phyloP scores from a whole-genome alignment of 768 basidiomycete genomes.

The Neoboletus brunneissimus region DNA sequence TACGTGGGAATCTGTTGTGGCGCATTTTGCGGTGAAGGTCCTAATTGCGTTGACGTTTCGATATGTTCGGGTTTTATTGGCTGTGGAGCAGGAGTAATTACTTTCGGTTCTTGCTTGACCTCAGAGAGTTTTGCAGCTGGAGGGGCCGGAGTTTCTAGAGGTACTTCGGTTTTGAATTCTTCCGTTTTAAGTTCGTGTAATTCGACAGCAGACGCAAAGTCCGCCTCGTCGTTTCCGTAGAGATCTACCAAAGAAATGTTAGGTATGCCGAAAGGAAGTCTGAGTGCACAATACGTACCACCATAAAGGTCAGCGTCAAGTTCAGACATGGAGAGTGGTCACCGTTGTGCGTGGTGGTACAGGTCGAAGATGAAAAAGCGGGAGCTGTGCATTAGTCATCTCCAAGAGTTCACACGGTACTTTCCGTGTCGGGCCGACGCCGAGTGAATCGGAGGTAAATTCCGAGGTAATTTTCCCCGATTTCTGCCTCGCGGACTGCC shows the following conservation, averaged over 20 bases:
- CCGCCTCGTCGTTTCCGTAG: conserved; percentile 61
- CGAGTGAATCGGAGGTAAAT: neutral
- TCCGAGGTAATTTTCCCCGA: neutral
- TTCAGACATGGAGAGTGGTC: conserved; percentile 55
- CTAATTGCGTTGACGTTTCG: conserved; percentile 14
- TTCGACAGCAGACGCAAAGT: conserved; percentile 50
- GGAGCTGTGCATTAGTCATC: conserved; percentile 28
- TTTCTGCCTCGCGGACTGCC: neutral
- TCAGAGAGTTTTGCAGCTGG: conserved; percentile 19
- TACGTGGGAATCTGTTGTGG: conserved; percentile 79
- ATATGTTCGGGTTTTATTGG: conserved; percentile 9
- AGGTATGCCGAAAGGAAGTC: neutral
- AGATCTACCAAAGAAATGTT: conserved; percentile 47
- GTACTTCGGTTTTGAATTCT: conserved; percentile 28
- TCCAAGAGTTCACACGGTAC: conserved; percentile 21
- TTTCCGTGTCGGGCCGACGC: conserved; percentile 17
- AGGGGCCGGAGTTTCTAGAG: conserved; percentile 20
- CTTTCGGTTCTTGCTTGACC: conserved; percentile 18
- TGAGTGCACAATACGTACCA: conserved; percentile 44
- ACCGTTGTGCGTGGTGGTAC: conserved; percentile 30
- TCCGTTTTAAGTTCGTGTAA: conserved; percentile 33
- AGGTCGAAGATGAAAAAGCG: conserved; percentile 34
- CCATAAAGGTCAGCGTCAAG: conserved; percentile 90
- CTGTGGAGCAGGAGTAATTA: conserved; percentile 9
- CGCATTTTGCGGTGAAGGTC: conserved; percentile 39